Conservation (phyloP, 2,329 filamentous ascomycete species). For the Fusarium chuoi region DNA sequence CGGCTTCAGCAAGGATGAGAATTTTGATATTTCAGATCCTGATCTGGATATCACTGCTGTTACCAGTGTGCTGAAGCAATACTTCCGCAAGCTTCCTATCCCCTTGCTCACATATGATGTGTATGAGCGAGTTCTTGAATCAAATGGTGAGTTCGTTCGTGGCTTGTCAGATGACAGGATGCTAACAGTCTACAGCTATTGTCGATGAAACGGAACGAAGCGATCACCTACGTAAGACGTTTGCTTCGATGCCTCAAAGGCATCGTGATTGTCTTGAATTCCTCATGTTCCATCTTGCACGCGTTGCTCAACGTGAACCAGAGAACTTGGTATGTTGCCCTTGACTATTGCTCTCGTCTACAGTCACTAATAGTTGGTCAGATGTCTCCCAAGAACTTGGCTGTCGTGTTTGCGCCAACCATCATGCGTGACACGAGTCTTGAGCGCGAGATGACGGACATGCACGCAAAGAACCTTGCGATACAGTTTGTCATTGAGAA, state of each 20-base stretch:
- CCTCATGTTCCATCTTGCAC: conserved; percentile 89
- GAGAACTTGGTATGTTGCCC: conserved; percentile 78
- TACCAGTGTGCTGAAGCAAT: conserved; percentile 95
- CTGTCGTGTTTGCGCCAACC: conserved; percentile 96
- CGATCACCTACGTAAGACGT: conserved; percentile 75
- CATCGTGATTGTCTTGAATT: conserved; percentile 94
- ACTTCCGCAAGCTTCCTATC: conserved; percentile 91
- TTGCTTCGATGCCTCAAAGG: conserved; percentile 81
- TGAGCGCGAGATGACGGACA: conserved; percentile 95
- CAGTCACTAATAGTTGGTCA: conserved; percentile 47
- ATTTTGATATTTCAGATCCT: conserved; percentile 93
- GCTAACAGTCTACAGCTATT: conserved; percentile 62
- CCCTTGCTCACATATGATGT: conserved; percentile 92
- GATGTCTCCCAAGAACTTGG: conserved; percentile 97
- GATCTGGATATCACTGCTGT: conserved; percentile 96
- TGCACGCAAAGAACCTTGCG: conserved; percentile 90
- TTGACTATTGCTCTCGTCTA: background rate
- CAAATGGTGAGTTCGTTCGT: conserved; percentile 67
- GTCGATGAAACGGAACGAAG: conserved; percentile 74
- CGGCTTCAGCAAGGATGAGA: conserved; percentile 86
- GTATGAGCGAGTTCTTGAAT: conserved; percentile 89
- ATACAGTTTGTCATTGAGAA: conserved; percentile 95
- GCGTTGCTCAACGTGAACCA: conserved; percentile 82
- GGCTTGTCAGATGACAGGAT: background rate
- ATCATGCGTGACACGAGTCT: conserved; percentile 93